Evolutionary conservation across 2,329 filamentous ascomycete genomes (phyloP), one percentile per base, ranked within the genome.

Genomic region (Colletotrichum sp.): DNA sequence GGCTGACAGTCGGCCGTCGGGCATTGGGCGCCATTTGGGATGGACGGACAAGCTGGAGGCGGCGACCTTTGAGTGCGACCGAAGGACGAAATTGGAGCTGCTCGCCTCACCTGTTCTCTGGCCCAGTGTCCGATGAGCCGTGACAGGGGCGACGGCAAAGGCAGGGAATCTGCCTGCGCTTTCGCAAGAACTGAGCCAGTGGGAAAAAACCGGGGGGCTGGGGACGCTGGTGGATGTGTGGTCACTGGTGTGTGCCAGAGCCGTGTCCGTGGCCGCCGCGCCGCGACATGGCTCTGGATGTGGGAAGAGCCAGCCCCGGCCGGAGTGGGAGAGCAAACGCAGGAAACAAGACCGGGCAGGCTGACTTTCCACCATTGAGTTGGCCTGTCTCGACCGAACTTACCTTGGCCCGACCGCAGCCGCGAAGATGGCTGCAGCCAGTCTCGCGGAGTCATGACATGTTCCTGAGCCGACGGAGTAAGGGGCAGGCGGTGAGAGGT

Each of bases 21-120:
- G 55, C 39, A 32, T 67, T 68, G 63, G 68, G 30, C 55, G 62
- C 63, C 55, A 75, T 55, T 68, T 68, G 36, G 32, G 72, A 75
- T 49, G 67, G 67, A 65, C 18, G n/a, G 57, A 39, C 57, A 34
- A 44, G 57, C 60, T 60, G 44, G 66, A 44, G 18, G 39, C 39
- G 39, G 39, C 66, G 57, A 55, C 24, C 34, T 59, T 32, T 36
- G 55, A 36, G 34, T 44, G 69, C n/a, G 49, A 28, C 26, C n/a
- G 57, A 59, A 26, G n/a, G 60, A 72, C 34, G 68, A 63, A 69
- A 69, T 76, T 66, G 59, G 24, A 52, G 28, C 44, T 64, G 64
- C 70, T 65, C 70, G 70, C 70, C 73, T 76, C 64, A 73, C 64
- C 70, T 60, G 26, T 68, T 64, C 57, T 71, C 30, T 65, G 60